Conservation (phyloP, 2,329 filamentous ascomycete genomes). For the Arthroderma sp. region DNA sequence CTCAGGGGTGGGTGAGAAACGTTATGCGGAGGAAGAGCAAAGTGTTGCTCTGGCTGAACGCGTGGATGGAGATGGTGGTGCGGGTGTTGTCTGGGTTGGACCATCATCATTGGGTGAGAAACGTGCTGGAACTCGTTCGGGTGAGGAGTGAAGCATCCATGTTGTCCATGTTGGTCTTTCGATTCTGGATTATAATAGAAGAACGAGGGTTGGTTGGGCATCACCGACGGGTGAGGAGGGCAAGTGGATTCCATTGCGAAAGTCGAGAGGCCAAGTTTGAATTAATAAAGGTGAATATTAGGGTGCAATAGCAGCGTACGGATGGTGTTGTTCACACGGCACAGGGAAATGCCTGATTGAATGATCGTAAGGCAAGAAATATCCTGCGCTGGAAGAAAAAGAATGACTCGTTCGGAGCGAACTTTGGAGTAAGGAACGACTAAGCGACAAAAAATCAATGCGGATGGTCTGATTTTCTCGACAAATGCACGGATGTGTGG, state of each 20-base stretch:
- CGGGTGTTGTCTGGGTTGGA: slow-evolving; percentile 18
- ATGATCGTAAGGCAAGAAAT: too few species aligned
- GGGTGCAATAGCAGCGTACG: too few species aligned
- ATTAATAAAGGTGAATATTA: background rate
- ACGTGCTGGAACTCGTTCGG: slow-evolving; percentile 34
- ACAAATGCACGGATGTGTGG: too few species aligned
- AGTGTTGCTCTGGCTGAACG: background rate
- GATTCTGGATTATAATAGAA: slow-evolving; percentile 78
- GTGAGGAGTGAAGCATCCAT: slow-evolving; percentile 61
- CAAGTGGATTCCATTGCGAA: slow-evolving; percentile 6
- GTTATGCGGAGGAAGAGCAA: background rate
- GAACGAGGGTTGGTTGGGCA: slow-evolving; percentile 14
- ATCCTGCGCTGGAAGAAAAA: too few species aligned
- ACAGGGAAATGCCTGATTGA: too few species aligned
- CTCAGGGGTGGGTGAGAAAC: slow-evolving; percentile 1
- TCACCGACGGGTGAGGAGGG: slow-evolving; percentile 4
- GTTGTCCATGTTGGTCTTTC: slow-evolving; percentile 57
- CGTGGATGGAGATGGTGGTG: slow-evolving; percentile 7
- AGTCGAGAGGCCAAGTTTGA: background rate
- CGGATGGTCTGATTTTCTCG: too few species aligned
- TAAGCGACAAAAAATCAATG: too few species aligned
- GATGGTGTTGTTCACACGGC: too few species aligned
- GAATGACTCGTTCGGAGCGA: too few species aligned
- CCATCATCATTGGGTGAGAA: slow-evolving; percentile 2
- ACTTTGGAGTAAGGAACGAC: too few species aligned